These are phyloP conservation scores for Trichomonas tenax DNA, from an alignment of 208 protist species.

Conservation along the genomic window DNA sequence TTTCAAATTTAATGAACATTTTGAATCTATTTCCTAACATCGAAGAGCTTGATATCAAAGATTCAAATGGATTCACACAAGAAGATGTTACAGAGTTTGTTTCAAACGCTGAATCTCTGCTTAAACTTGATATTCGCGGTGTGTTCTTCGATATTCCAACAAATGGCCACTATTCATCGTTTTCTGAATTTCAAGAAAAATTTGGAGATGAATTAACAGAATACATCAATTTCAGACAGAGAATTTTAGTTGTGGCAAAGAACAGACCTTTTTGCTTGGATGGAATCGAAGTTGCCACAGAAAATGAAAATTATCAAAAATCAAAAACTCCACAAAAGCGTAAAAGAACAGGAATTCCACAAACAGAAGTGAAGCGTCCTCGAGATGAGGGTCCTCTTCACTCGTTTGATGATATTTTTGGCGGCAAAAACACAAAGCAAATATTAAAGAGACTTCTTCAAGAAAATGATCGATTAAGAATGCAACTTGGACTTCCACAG, in stretches of 20 bases:
- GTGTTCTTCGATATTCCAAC: neutral
- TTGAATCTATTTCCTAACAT: neutral
- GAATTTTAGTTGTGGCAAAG: neutral
- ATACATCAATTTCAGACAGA: neutral
- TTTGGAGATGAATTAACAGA: neutral
- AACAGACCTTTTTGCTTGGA: neutral
- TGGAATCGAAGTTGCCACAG: neutral
- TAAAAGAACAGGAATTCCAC: neutral
- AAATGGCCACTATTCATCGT: neutral
- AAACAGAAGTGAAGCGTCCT: neutral
- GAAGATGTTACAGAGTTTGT: neutral
- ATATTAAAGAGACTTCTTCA: neutral
- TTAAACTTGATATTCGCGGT: neutral
- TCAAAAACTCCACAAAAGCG: neutral
- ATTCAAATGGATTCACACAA: neutral
- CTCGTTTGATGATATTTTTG: neutral
- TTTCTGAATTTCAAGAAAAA: neutral
- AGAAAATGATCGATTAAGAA: neutral
- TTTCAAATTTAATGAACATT: neutral
- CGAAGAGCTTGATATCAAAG: neutral
- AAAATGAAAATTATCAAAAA: neutral
- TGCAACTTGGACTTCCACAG: neutral
- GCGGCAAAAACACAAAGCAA: neutral
- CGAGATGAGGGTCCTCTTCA: neutral
- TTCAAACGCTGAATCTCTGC: neutral